Base-by-base conservation (phyloP, 1,139 yeast genomes). In the Candida glucosophila region DNA sequence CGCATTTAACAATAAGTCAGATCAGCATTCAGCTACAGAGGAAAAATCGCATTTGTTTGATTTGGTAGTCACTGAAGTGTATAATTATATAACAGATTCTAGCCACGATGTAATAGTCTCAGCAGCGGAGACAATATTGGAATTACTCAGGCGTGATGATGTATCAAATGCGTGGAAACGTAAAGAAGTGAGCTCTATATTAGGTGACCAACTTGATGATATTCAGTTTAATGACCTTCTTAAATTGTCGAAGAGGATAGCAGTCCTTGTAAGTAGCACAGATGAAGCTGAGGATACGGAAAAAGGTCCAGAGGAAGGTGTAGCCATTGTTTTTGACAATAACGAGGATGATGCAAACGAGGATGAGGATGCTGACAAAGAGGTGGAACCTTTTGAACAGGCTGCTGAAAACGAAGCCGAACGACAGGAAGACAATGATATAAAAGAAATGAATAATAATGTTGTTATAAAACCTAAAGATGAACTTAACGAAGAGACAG, bases 51-150 rank as follows among this genome's bases (percentile, higher is more conserved):
- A 48, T 22, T 29, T 44, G 15, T 50, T 49, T 39, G 57, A 57
- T 22, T 35, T 45, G 26, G 48, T 58, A 17, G 44, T 55, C 38
- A 40, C 51, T 3, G 49, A 47, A 29, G 47, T 57, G 6, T 47
- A 52, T 19, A 32, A 30, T 5, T 38, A 35, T 22, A 36, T 59
- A 16, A 52, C 64, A 2, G 71, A 64, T 30, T 45, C 63, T 11
- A 47, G 58, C 22, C 69, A 61, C 30, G 64, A 55, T 20, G 59
- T 58, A n/a, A 52, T 63, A n/a, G 41, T 60, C 24, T 69, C 77
- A 1, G 67, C 74, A 7, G 73, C 92, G 2, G 96, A 86, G 44
- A 59, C 79, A 5, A 47, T 80, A 1, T 48, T 86, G 22, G 77
- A 72, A 33, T 52, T 67, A 0, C 47, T 86, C 31, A 78, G 77